Conservation (phyloP, 2,329 filamentous ascomycete genomes). For the Trichoderma hamatum region DNA sequence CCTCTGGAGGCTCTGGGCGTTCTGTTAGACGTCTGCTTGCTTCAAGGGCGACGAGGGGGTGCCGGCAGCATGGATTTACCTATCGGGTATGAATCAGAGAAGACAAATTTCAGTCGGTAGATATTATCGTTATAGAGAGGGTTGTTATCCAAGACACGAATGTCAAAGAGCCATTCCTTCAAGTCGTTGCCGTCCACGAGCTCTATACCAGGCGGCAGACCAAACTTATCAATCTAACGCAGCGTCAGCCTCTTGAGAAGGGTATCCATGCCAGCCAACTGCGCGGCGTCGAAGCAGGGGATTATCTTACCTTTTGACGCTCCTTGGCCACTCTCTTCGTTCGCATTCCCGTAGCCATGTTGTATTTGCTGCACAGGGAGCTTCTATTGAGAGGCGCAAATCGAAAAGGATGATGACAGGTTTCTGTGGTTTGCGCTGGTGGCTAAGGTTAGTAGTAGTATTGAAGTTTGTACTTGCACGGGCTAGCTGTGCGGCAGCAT, state of each 20-base stretch:
- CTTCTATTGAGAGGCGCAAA: background rate
- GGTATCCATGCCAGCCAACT: background rate
- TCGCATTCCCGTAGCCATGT: constrained; percentile 36
- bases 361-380: background rate
- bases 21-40: constrained; percentile 1
- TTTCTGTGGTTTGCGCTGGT: background rate
- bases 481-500: background rate
- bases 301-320: constrained; percentile 35
- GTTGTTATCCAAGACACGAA: constrained; percentile 85
- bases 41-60: background rate
- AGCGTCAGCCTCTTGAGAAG: constrained; percentile 31
- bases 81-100: constrained; percentile 84
- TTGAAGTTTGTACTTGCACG: background rate
- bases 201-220: constrained; percentile 69
- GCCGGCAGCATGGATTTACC: constrained; percentile 54
- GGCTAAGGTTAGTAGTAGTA: background rate
- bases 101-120: constrained; percentile 86
- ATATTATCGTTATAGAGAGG: constrained; percentile 80
- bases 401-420: background rate
- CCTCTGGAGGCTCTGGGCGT: constrained; percentile 82
- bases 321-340: constrained; percentile 38
- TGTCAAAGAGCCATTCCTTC: constrained; percentile 86
- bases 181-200: constrained; percentile 78
- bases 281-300: background rate
- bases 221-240: constrained; percentile 55